Percentiles rank a stretch among this genome's conserved stretches.
These are phyloP conservation scores for Saccharomycopsis babjevae DNA, from an alignment of 805 yeast species.

Conservation along the genomic window DNA sequence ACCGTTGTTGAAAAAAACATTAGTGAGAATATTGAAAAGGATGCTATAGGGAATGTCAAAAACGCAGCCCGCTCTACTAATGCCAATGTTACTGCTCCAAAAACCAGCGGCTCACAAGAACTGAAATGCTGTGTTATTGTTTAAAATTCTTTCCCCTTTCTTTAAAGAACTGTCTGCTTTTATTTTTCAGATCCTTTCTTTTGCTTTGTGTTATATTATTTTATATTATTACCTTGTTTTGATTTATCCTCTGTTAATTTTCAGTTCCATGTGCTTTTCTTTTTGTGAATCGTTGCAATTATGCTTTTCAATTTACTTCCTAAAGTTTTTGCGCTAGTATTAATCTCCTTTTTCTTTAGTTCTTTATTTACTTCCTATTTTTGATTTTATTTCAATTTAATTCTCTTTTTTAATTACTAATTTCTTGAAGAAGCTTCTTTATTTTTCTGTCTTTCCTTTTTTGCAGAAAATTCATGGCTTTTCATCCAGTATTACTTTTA, in stretches of 20 bases:
- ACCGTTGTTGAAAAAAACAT: background rate
- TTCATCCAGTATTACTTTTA: background rate
- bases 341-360: background rate
- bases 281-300: background rate
- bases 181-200: background rate
- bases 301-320: background rate
- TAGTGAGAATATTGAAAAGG: too few species aligned
- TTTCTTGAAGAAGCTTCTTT: background rate
- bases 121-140: slow-evolving; percentile 7
- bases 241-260: background rate
- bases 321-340: background rate
- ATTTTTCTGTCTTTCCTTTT: background rate
- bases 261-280: background rate
- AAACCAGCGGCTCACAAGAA: background rate
- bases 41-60: too few species aligned
- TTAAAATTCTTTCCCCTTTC: background rate
- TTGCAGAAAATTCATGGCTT: too few species aligned
- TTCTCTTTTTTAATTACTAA: background rate
- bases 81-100: background rate
- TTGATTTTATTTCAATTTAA: background rate
- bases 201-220: background rate
- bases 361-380: background rate
- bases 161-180: background rate
- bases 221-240: background rate
- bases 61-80: background rate